Conservation (phyloP, 768 basidiomycete species). For the Tricholoma flavovirens region DNA sequence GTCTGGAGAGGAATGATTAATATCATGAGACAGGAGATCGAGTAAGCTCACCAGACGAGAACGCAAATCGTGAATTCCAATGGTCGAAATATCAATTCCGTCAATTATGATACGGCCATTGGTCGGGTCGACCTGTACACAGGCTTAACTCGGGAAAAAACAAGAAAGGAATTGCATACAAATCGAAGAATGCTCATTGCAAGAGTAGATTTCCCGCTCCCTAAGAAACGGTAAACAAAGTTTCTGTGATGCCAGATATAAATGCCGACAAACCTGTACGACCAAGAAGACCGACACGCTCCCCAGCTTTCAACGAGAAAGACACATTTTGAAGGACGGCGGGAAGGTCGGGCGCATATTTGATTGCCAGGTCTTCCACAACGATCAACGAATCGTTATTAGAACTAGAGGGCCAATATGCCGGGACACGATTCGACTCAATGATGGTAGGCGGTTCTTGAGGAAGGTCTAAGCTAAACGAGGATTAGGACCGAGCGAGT, state of each 20-base stretch:
- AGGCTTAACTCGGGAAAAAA: neutral
- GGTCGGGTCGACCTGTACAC: slow-evolving; percentile 60
- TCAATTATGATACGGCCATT: slow-evolving; percentile 76
- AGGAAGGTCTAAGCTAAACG: slow-evolving; percentile 58
- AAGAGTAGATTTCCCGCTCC: slow-evolving; percentile 78
- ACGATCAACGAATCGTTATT: slow-evolving; percentile 51
- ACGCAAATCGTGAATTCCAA: slow-evolving; percentile 81
- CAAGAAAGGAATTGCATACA: slow-evolving; percentile 32
- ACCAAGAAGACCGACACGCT: slow-evolving; percentile 76
- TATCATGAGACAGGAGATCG: neutral
- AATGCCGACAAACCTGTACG: slow-evolving; percentile 48
- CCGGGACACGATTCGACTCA: slow-evolving; percentile 71
- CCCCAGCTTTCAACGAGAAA: slow-evolving; percentile 63
- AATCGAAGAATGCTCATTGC: slow-evolving; percentile 86
- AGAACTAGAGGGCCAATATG: slow-evolving; percentile 86
- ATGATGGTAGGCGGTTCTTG: slow-evolving; percentile 80
- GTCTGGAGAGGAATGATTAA: slow-evolving; percentile 39
- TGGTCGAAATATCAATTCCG: slow-evolving; percentile 81
- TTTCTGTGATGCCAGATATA: slow-evolving; percentile 3
- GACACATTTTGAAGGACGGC: slow-evolving; percentile 72
- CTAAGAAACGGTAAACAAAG: slow-evolving; percentile 21
- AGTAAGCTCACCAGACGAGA: slow-evolving; percentile 53
- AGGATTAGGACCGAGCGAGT: neutral
- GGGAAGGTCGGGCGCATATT: slow-evolving; percentile 82
- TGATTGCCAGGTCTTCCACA: slow-evolving; percentile 73